phyloP scores from a whole-genome alignment of 768 basidiomycete species.

The Hydnum rufescens region DNA sequence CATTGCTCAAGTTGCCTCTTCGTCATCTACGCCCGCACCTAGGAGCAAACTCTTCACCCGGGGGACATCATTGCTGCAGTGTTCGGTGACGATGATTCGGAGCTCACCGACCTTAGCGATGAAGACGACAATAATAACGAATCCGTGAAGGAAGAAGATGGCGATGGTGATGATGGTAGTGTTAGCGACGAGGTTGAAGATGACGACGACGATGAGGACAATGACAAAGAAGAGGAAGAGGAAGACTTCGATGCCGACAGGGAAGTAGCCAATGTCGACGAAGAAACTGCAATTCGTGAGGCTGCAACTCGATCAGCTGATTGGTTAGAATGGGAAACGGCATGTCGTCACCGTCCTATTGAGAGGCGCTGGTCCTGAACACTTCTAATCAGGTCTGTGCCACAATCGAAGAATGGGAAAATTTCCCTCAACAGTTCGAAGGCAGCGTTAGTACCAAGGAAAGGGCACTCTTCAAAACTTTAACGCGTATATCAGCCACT shows the following conservation, averaged over 20 bases:
- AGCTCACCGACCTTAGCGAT: constrained; percentile 9
- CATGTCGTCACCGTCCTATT: constrained; percentile 1
- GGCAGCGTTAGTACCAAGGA: constrained; percentile 8
- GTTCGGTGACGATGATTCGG: constrained; percentile 7
- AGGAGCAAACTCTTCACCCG: neutral
- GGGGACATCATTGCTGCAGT: neutral
- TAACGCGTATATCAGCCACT: neutral
- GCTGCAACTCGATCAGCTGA: constrained; percentile 2
- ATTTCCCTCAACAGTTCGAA: constrained; percentile 6
- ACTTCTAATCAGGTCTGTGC: constrained; percentile 6
- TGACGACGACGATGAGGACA: neutral
- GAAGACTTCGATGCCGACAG: constrained; percentile 1
- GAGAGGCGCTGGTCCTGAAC: neutral
- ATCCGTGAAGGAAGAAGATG: neutral
- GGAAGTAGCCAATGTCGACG: neutral
- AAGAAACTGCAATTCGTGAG: neutral
- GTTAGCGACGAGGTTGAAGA: constrained; percentile 2
- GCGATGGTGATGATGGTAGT: neutral
- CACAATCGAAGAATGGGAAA: constrained; percentile 9
- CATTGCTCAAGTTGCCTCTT: neutral
- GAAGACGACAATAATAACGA: constrained; percentile 1
- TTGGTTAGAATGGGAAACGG: constrained; percentile 10
- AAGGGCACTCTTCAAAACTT: constrained; percentile 4
- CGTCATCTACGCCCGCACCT: neutral
- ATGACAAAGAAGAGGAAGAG: constrained; percentile 1